These are phyloP conservation scores for Candida tetrigidarum DNA, from an alignment of 1,139 yeast genomes.

Conservation along the genomic window DNA sequence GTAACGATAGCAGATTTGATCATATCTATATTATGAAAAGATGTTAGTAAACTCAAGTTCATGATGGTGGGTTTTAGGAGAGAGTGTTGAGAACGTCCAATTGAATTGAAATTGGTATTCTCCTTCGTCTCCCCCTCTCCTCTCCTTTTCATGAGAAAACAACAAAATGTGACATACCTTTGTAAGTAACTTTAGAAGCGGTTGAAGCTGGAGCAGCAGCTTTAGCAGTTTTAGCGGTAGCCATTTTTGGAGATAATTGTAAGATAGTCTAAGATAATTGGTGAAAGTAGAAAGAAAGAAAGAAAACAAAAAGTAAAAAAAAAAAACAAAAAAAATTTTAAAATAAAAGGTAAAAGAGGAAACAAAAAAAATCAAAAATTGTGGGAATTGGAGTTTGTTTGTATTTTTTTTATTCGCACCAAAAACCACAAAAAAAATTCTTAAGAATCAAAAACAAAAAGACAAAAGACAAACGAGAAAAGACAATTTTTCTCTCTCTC, in stretches of 20 bases:
- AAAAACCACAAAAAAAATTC: no score
- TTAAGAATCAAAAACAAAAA: slow-evolving; percentile 8
- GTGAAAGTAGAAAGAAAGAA: neutral
- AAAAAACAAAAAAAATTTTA: neutral
- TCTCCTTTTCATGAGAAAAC: neutral
- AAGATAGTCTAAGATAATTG: slow-evolving; percentile 1
- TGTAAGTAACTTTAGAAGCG: slow-evolving; percentile 49
- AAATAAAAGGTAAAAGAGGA: neutral
- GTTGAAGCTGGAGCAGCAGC: slow-evolving; percentile 32
- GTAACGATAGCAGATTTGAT: slow-evolving; percentile 73
- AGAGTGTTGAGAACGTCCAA: neutral
- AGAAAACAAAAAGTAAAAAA: neutral
- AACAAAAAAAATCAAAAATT: neutral
- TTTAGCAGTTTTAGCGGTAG: slow-evolving; percentile 26
- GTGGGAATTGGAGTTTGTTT: slow-evolving; percentile 3
- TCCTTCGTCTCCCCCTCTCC: slow-evolving; percentile 7
- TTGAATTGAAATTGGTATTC: slow-evolving; percentile 2
- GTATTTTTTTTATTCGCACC: neutral
- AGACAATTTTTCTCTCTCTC: slow-evolving; percentile 1
- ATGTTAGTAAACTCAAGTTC: slow-evolving; percentile 20
- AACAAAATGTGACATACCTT: slow-evolving; percentile 42
- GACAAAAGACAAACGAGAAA: slow-evolving; percentile 2
- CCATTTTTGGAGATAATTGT: slow-evolving; percentile 22
- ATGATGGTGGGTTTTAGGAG: neutral
- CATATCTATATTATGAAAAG: slow-evolving; percentile 52